A percentile compares a stretch with the other conserved stretches of the same genome.
These are phyloP conservation scores for Lactarius hatsudake DNA, from an alignment of 768 basidiomycete species.

Conservation along the genomic window DNA sequence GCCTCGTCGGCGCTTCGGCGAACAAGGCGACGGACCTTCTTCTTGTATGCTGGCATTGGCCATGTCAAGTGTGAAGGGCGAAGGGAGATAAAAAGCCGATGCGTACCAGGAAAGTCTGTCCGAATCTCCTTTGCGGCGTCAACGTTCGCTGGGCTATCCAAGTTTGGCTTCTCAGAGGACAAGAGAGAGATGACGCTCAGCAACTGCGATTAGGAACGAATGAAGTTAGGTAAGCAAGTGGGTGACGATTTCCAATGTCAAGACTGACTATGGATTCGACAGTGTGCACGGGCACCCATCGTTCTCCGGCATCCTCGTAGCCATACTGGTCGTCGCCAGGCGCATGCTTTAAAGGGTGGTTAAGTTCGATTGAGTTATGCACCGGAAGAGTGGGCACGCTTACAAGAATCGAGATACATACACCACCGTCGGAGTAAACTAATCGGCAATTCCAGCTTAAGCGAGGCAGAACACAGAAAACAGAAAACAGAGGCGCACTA, in stretches of 20 bases:
- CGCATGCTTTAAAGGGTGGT: slow-evolving; percentile 58
- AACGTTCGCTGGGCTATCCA: slow-evolving; percentile 93
- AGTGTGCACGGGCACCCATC: slow-evolving; percentile 97
- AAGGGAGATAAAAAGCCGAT: not conserved
- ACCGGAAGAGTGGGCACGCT: slow-evolving; percentile 30
- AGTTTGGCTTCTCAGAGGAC: slow-evolving; percentile 87
- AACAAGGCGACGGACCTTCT: slow-evolving; percentile 91
- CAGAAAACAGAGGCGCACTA: slow-evolving; percentile 50
- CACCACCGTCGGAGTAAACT: slow-evolving; percentile 92
- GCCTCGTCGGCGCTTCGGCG: slow-evolving; percentile 88
- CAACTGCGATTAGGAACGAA: slow-evolving; percentile 52
- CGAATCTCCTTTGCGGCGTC: slow-evolving; percentile 91
- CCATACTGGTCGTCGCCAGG: slow-evolving; percentile 97
- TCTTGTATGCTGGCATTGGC: slow-evolving; percentile 70
- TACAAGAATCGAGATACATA: slow-evolving; percentile 95
- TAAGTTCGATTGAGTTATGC: slow-evolving; percentile 12
- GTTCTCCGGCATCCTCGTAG: slow-evolving; percentile 94
- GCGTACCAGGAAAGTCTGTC: slow-evolving; percentile 56
- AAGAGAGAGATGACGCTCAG: slow-evolving; percentile 94
- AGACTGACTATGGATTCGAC: slow-evolving; percentile 88
- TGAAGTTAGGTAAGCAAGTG: slow-evolving; percentile 9
- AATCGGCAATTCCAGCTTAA: slow-evolving; percentile 12
- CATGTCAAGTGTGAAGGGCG: slow-evolving; percentile 23
- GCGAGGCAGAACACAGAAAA: not conserved
- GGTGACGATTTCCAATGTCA: not conserved